Base-by-base conservation (phyloP, 106 monocot genomes). In the Dioscorea zingiberensis region DNA sequence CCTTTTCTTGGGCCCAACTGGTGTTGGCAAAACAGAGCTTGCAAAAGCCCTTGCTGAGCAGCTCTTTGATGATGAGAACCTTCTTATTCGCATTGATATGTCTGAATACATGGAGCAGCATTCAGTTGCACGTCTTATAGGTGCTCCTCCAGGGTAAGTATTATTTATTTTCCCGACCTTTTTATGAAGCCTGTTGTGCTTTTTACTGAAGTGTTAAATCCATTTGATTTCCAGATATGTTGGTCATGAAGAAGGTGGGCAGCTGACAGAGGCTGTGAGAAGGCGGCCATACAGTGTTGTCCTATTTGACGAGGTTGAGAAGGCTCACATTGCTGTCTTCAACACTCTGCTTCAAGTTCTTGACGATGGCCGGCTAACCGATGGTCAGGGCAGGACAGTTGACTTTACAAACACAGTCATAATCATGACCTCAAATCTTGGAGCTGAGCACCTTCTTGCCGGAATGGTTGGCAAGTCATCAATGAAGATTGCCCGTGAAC, bases 61-160 rank as follows among this genome's bases (percentile, higher is more conserved):
- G 30, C 71, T 91, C 0, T 91, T 94, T 47, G 94, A 94, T 66
- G 87, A 90, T 58, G 91, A 90, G 54, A 94, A 85, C 18, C 77
- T 94, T 6, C 64, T 94, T 0, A 55, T 95, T 29, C 79, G 87
- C 17, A 88, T 95, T 3, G 95, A 95, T 59, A 95, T 95, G 95
- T 91, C 91, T 0, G 95, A 95, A 48, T 95, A 95, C 66, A 91
- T 95, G 95, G 91, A 91, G 78, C 94, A 95, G 66, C 90, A 95
- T 57, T 95, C 91, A 6, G 91, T 95, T 28, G 62, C 94, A 2
- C 66, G 91, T 1, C 78, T 95, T 1, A 95, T 95, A 21, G 91
- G 94, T 30, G 94, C 94, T 17, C 94, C 94, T 13, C 91, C 95
- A 19, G 95, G 94, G 84, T 89, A 70, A 70, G 74, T 10, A 22